Evolutionary conservation across 768 basidiomycete genomes (phyloP).

Genomic region (Podaxis carcinomalis): DNA sequence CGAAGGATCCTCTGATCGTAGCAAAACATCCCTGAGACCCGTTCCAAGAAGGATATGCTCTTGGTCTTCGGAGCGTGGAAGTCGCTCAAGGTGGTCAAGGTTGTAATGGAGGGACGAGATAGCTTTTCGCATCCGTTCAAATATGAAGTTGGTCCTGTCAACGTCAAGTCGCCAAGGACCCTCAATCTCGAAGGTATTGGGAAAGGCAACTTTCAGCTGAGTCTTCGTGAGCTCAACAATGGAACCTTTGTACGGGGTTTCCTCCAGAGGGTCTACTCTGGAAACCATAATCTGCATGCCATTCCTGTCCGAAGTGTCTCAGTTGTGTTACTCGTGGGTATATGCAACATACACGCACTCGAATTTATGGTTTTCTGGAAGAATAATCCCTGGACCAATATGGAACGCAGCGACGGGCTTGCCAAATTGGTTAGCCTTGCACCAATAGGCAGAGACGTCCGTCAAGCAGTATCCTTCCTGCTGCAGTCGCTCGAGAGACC

Average conservation of each 20-base stretch:
- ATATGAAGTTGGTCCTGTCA: constrained; percentile 61
- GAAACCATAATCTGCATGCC: constrained; percentile 69
- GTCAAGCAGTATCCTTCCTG: constrained; percentile 74
- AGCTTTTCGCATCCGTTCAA: constrained; percentile 67
- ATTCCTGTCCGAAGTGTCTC: constrained; percentile 37
- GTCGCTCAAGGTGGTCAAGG: constrained; percentile 35
- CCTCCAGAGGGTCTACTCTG: constrained; percentile 55
- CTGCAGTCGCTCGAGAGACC: constrained; percentile 56
- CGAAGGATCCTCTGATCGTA: constrained; percentile 37
- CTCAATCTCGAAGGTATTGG: constrained; percentile 37
- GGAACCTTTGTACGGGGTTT: constrained; percentile 49
- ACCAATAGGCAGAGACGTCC: constrained; percentile 64
- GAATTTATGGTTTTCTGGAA: constrained; percentile 62
- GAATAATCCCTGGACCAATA: constrained; percentile 54
- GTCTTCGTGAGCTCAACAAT: constrained; percentile 46
- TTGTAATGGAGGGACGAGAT: constrained; percentile 54
- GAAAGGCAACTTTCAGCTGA: constrained; percentile 56
- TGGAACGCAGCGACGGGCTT: constrained; percentile 63
- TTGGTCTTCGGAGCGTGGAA: constrained; percentile 24
- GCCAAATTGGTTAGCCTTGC: constrained; percentile 58
- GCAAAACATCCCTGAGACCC: constrained; percentile 62
- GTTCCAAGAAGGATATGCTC: constrained; percentile 68
- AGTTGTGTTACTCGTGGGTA: constrained; percentile 1
- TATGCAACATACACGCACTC: constrained; percentile 47
- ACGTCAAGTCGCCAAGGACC: constrained; percentile 68